These are phyloP conservation scores for Fusarium nisikadoi DNA, from an alignment of 2,329 filamentous ascomycete species.

Conservation along the genomic window DNA sequence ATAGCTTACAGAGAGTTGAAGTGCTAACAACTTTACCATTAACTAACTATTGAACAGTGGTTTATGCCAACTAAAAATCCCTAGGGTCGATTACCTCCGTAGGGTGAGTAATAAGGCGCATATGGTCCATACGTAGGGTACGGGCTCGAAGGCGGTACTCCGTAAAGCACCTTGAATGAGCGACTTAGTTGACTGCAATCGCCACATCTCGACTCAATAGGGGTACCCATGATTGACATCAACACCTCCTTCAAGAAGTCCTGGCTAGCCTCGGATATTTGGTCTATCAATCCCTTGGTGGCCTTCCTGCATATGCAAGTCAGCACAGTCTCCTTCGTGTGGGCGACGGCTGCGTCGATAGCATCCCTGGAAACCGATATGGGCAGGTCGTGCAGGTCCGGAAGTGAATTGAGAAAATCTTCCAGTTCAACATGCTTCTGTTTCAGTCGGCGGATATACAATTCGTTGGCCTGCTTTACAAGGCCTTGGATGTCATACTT, in stretches of 20 bases:
- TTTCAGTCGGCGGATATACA: background rate
- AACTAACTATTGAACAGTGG: too few species aligned
- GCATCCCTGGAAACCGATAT: fast-evolving
- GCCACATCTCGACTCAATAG: background rate
- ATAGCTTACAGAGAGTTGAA: too few species aligned
- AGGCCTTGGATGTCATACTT: background rate
- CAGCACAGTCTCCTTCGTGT: background rate
- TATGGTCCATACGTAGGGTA: too few species aligned
- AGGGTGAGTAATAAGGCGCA: too few species aligned
- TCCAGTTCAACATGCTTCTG: background rate
- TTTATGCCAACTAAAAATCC: too few species aligned
- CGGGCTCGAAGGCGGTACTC: too few species aligned
- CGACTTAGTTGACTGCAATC: background rate
- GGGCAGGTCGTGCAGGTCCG: background rate
- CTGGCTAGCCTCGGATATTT: background rate
- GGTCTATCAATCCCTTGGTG: background rate
- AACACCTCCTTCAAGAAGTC: background rate
- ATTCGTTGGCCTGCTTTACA: background rate
- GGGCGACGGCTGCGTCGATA: background rate
- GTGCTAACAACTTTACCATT: too few species aligned
- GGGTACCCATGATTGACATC: background rate
- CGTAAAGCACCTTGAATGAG: background rate
- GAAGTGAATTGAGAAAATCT: background rate
- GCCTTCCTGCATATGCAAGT: background rate
- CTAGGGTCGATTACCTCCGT: too few species aligned